Percentiles rank a stretch among this genome's conserved stretches.
phyloP scores from a whole-genome alignment of 441 rosid genomes.

The Bocquillonia castaneifolia region DNA sequence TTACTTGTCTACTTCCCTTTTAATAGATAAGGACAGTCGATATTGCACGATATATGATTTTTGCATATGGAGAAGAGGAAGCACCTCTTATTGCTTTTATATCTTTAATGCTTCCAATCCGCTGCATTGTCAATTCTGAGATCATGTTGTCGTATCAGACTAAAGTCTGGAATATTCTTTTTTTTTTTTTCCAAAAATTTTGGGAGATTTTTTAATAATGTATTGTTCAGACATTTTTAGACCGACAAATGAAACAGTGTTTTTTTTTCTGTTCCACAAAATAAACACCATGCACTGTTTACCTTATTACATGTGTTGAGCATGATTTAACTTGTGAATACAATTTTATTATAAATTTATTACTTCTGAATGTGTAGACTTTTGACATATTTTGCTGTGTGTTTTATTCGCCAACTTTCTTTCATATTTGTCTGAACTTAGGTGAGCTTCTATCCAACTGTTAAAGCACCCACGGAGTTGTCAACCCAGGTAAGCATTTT shows the following conservation, averaged over 20 bases:
- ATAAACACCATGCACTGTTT: neutral
- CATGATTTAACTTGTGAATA: neutral
- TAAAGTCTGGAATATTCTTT: neutral
- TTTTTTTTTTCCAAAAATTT: neutral
- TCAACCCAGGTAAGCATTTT: slow-evolving; percentile 62
- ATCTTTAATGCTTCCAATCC: too few species aligned
- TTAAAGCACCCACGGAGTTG: slow-evolving; percentile 75
- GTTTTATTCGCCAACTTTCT: slow-evolving; percentile 9
- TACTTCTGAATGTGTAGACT: neutral
- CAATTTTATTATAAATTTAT: neutral
- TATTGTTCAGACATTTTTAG: neutral
- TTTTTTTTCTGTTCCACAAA: slow-evolving; percentile 3
- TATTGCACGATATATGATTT: neutral
- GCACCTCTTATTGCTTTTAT: neutral
- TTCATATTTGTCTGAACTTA: slow-evolving; percentile 26
- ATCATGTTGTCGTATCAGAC: neutral
- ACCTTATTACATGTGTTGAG: neutral
- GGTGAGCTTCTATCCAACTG: slow-evolving; percentile 85
- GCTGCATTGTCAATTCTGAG: neutral
- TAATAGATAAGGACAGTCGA: neutral
- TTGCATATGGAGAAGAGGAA: neutral
- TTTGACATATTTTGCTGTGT: neutral
- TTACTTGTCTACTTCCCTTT: neutral
- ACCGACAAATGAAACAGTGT: neutral
- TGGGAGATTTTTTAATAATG: neutral